A percentile compares a stretch with the other conserved stretches of the same genome.
Conservation (phyloP, 2,329 filamentous ascomycete genomes). For the Epichloe amarillans region DNA sequence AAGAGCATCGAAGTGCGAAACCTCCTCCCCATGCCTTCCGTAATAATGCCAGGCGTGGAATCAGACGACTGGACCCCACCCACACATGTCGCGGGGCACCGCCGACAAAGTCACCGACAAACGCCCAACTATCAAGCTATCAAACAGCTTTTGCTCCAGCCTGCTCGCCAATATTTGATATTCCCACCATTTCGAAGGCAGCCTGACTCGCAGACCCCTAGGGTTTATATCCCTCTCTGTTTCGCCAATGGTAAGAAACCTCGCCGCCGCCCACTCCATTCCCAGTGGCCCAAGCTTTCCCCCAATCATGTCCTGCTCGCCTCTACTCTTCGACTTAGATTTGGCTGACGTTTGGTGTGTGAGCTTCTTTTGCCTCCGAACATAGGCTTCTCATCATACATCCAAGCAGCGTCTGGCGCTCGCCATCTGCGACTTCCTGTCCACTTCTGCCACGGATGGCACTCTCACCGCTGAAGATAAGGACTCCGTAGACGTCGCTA, state of each 20-base stretch:
- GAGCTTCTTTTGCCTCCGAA: neutral
- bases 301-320: neutral
- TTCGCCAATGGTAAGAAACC: slow-evolving; percentile 1
- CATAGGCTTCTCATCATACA: slow-evolving; percentile 26
- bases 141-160: neutral
- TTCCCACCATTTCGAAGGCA: neutral
- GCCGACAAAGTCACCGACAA: neutral
- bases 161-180: neutral
- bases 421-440: slow-evolving; percentile 92
- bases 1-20: neutral
- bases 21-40: too few species aligned
- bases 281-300: too few species aligned
- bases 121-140: neutral
- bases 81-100: too few species aligned
- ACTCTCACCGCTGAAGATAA: slow-evolving; percentile 78
- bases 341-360: too few species aligned
- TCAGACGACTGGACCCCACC: neutral
- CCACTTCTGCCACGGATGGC: slow-evolving; percentile 71
- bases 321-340: neutral
- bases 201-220: neutral
- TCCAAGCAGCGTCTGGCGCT: slow-evolving; percentile 81
- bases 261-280: too few species aligned
- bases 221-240: neutral
- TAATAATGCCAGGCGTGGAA: neutral
- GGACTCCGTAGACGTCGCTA: slow-evolving; percentile 86